Evolutionary conservation across 2,329 filamentous ascomycete genomes (phyloP), one percentile per base, ranked within the genome.

Genomic region (Talaromyces albobiverticillius): DNA sequence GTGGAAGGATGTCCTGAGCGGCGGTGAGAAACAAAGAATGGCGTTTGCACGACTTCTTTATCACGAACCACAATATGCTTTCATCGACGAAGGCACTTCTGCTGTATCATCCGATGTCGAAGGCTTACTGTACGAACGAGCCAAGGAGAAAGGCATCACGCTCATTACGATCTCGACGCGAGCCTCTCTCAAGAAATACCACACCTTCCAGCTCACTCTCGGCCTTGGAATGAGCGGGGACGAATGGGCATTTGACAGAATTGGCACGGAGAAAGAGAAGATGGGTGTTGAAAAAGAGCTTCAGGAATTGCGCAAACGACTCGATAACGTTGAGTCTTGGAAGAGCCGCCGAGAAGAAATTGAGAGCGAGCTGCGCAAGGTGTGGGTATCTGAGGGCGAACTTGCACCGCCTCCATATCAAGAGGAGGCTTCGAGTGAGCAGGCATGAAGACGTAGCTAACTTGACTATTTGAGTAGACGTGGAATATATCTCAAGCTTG

Each of bases 1-100:
- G 68, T 99, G 94, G 94, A 96, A 97, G 74, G 93, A 97, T 62
- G 90, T 99, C 4, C 79, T 99, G n/a, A 93, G 88, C 60, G 94
- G 94, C 36, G 94, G 94, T 11, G 94, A 99, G 79, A 99, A 99
- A 76, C 94, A 99, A 75, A 81, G 94, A 20, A 90, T 99, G 82
- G 90, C 85, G 0, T 90, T 99, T 64, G 93, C 95, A 3, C 80
- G 94, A 42, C 71, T 99, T 47, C 77, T 97, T 38, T 99, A 99
- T 67, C 94, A 99, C 67, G 93, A 97, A 74, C 94, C 94, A 14
- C 81, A 88, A 57, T 99, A 95, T 68, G 94, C 91, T 2, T 90
- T 99, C 64, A 85, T 99, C 54, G 94, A 99, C 59, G 94, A 99
- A 72, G 93, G 91, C 7, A 99, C 94, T 0, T 95, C 89, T 56